Conservation (phyloP, 352 stramenopile genomes). For the Pythium rishiriense region DNA sequence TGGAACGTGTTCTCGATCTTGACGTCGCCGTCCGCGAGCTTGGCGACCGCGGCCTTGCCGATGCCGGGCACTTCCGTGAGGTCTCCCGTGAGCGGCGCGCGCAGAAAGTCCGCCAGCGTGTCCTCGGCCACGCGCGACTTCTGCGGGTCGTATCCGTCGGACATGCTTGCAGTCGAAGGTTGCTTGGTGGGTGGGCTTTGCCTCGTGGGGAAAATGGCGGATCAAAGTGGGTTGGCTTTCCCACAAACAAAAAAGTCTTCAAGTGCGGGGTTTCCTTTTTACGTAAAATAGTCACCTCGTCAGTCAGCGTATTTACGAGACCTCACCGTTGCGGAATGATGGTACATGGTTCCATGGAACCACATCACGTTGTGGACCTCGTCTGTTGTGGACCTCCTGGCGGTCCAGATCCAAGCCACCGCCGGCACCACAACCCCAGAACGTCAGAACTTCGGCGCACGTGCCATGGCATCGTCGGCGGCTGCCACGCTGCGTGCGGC, state of each 20-base stretch:
- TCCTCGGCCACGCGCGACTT: conserved; percentile 91
- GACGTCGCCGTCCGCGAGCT: conserved; percentile 85
- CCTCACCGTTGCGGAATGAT: background rate
- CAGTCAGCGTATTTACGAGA: conserved; percentile 6
- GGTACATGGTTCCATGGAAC: background rate
- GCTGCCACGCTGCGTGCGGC: conserved; percentile 23
- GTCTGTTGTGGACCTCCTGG: background rate
- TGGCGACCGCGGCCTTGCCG: conserved; percentile 87
- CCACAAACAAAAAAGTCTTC: background rate
- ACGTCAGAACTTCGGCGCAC: background rate
- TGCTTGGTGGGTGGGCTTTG: conserved; percentile 1
- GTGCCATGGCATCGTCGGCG: conserved; percentile 3
- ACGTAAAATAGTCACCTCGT: background rate
- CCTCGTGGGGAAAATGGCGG: background rate
- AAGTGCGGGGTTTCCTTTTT: conserved; percentile 3
- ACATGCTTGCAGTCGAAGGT: conserved; percentile 34
- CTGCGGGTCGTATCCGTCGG: conserved; percentile 90
- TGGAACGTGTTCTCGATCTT: conserved; percentile 97
- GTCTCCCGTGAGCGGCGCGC: conserved; percentile 89
- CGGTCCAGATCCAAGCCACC: conserved; percentile 10
- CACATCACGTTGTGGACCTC: conserved; percentile 3
- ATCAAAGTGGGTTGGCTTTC: conserved; percentile 2
- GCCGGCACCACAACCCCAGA: background rate
- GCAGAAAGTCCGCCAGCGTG: conserved; percentile 92
- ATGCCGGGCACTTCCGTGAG: conserved; percentile 95